Evolutionary conservation across 202 grass and related monocot genomes (phyloP).

Genomic region (Brachypodium distachyon): DNA sequence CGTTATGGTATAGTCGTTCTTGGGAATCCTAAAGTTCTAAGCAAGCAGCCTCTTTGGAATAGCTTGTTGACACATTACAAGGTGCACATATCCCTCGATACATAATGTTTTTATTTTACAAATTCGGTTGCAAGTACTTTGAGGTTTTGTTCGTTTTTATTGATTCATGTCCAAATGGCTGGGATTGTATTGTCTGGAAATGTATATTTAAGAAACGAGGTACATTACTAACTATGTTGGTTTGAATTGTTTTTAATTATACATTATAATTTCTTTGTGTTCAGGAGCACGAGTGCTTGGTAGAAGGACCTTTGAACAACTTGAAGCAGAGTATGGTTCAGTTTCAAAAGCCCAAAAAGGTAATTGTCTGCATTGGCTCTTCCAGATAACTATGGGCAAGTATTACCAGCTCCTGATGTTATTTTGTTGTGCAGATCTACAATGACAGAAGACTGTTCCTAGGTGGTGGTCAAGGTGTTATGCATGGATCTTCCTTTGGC

Average conservation of each 20-base stretch:
- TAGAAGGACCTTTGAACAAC: conserved; percentile 96
- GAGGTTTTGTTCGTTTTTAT: neutral
- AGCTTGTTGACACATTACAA: conserved; percentile 99
- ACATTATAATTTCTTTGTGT: neutral
- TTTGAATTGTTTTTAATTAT: neutral
- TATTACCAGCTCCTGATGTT: neutral
- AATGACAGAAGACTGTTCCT: conserved; percentile 81
- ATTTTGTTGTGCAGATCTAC: conserved; percentile 65
- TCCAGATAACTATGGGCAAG: neutral
- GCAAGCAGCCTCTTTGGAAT: conserved; percentile 99
- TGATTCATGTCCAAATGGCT: neutral
- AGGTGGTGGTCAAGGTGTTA: conserved; percentile 64
- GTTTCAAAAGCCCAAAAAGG: conserved; percentile 99
- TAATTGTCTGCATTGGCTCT: neutral
- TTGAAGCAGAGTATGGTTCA: conserved; percentile 99
- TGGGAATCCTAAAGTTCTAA: conserved; percentile 98
- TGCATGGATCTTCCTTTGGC: conserved; percentile 46
- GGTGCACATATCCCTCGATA: conserved; percentile 32
- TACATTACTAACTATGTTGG: neutral
- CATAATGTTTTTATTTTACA: neutral
- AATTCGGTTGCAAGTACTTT: neutral
- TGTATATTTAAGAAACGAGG: neutral
- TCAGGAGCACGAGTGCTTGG: conserved; percentile 96
- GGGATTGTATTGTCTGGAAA: neutral
- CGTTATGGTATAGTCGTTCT: conserved; percentile 96